A percentile compares a stretch with the other conserved stretches of the same genome.
Conservation (phyloP, 805 yeast species). For the Yarrowia deformans region DNA sequence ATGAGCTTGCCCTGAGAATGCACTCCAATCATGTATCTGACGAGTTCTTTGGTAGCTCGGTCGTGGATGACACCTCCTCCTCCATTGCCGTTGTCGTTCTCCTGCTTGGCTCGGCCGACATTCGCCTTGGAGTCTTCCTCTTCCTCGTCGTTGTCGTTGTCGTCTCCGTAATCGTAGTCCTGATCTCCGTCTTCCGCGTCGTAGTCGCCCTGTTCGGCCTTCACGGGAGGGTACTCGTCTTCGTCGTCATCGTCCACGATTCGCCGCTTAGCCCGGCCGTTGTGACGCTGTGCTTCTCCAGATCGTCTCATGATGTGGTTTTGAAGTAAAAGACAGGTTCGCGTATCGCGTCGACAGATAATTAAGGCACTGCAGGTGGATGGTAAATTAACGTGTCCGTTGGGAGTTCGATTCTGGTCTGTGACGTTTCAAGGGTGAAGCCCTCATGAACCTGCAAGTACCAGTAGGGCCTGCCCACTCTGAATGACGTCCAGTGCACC, state of each 20-base stretch:
- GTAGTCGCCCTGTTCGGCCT: background rate
- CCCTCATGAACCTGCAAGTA: too few relatives aligned
- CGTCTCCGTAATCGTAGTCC: slow-evolving; percentile 2
- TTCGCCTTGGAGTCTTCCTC: slow-evolving; percentile 6
- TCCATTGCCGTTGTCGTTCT: background rate
- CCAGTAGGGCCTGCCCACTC: too few relatives aligned
- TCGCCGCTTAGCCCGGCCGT: background rate
- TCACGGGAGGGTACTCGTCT: slow-evolving; percentile 14
- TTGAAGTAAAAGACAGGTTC: background rate
- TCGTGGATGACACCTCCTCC: background rate
- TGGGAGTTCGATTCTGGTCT: slow-evolving; percentile 5
- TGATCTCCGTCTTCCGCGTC: background rate
- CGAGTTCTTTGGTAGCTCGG: slow-evolving; percentile 6
- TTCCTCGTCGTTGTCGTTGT: background rate
- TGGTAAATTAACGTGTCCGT: background rate
- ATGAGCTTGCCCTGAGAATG: slow-evolving; percentile 26
- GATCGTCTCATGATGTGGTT: background rate
- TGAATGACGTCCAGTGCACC: too few relatives aligned
- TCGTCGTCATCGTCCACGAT: slow-evolving; percentile 1
- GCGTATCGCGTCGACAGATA: slow-evolving; percentile 13
- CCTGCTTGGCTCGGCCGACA: background rate
- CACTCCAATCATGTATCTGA: slow-evolving; percentile 18
- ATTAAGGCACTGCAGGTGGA: background rate
- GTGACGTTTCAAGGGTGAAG: background rate
- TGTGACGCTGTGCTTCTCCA: background rate